Base-by-base conservation (phyloP, 106 monocot genomes). In the Allium fistulosum region DNA sequence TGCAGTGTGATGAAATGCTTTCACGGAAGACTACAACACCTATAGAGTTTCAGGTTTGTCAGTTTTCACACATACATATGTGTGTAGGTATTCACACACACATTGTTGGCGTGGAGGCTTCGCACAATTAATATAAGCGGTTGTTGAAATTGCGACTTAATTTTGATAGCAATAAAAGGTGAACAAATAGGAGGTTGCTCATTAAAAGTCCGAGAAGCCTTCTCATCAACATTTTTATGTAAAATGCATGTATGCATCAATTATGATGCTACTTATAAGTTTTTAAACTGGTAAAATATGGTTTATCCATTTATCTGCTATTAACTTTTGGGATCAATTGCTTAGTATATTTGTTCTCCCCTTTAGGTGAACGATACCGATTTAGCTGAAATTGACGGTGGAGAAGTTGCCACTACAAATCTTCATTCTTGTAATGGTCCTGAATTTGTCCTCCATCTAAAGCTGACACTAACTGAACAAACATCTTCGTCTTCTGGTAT, bases 371-470 rank as follows among this genome's bases (percentile, higher is more conserved):
- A 80, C 59, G 62, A 28, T 55, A 62, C 71, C 28, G 52, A 80
- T 70, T 71, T 80, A 61, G 65, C 80, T 59, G 80, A 80, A 56
- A 67, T 80, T 60, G 70, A 51, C 11, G 70, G 75, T 10, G 80
- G 80, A 28, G 80, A 80, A 51, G 66, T 80, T 46, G 70, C 80
- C 59, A 27, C 66, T 2, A 75, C 80, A 17, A 80, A 80, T 56
- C 16, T 80, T 50, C 80, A 71, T n/a, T 80, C 80, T 22, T 80
- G 70, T 62, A 75, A 80, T 66, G 80, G 80, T 47, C 75, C 80
- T 75, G 70, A 80, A 17, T 80, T 80, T 61, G 62, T 71, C 18
- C 0, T 75, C 7, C 75, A 75, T 47, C 50, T 80, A 11, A 17
- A 26, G 14, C 55, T 80, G 60, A 13, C 53, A n/a, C 4, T 66